These are phyloP conservation scores for Vitis cinerea DNA, from an alignment of 164 flowering plant species.

Conservation along the genomic window DNA sequence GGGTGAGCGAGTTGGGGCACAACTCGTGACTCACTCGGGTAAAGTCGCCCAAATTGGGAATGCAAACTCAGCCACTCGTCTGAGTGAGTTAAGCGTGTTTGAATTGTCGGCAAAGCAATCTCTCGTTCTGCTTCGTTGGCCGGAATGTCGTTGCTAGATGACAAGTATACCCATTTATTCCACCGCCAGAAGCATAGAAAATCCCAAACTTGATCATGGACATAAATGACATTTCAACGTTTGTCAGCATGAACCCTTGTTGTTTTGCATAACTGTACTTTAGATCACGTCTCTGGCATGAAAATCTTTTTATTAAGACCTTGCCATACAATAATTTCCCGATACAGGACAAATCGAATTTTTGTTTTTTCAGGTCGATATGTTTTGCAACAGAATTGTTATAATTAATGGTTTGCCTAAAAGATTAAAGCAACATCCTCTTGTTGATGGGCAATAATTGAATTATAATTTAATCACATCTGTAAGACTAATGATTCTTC, in stretches of 20 bases:
- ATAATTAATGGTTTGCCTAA: too few species aligned
- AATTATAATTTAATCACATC: too few species aligned
- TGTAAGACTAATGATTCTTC: too few species aligned
- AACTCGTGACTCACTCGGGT: too few species aligned
- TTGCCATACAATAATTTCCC: slow-evolving; percentile 10
- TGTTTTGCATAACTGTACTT: slow-evolving; percentile 11
- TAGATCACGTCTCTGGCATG: slow-evolving; percentile 34
- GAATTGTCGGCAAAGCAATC: slow-evolving; percentile 26
- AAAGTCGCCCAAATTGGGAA: neutral
- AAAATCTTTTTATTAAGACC: slow-evolving; percentile 20
- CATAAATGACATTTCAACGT: slow-evolving; percentile 3
- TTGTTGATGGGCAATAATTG: too few species aligned
- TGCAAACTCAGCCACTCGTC: slow-evolving; percentile 21
- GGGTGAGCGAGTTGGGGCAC: too few species aligned
- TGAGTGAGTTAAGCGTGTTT: slow-evolving; percentile 6
- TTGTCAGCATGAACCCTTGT: neutral
- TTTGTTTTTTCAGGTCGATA: slow-evolving; percentile 10
- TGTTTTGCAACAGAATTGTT: too few species aligned
- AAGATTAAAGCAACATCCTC: too few species aligned
- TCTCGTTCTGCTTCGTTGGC: slow-evolving; percentile 21
- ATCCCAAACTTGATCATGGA: neutral
- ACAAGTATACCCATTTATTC: slow-evolving; percentile 14
- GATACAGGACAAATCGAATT: slow-evolving; percentile 22
- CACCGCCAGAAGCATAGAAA: neutral
- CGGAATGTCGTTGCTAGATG: slow-evolving; percentile 18